These are phyloP conservation scores for Schizochytrium sp. DNA, from an alignment of 108 stramenopile genomes.

Conservation along the genomic window DNA sequence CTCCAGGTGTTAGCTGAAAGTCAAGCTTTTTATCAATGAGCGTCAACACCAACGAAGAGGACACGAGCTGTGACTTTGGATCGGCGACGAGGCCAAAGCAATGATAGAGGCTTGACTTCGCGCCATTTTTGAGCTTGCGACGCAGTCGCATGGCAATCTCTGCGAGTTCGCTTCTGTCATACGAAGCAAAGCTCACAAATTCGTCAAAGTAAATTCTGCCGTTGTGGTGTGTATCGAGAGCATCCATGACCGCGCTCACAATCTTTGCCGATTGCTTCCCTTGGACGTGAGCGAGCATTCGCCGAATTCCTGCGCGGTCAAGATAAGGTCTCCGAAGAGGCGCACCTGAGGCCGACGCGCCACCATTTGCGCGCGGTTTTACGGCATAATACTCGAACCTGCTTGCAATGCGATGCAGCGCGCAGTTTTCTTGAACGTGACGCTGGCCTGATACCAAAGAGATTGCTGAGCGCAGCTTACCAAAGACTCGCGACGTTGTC, in stretches of 20 bases:
- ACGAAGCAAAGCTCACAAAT: constrained; percentile 2
- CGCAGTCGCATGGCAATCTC: background rate
- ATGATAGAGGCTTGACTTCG: background rate
- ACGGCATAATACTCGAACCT: background rate
- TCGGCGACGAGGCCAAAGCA: background rate
- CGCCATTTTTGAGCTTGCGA: background rate
- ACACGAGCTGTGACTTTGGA: background rate
- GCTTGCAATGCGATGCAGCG: background rate
- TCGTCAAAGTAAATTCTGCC: background rate
- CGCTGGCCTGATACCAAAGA: too few species aligned
- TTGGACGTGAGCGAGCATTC: background rate
- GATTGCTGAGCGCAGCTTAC: too few species aligned
- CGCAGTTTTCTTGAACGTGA: background rate
- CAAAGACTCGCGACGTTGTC: too few species aligned
- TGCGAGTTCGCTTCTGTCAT: background rate
- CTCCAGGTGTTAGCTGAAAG: background rate
- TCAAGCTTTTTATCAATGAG: background rate
- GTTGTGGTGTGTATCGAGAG: background rate
- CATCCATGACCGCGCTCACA: background rate
- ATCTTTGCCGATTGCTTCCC: background rate
- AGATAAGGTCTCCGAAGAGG: background rate
- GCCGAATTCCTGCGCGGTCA: background rate
- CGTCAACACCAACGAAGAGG: background rate
- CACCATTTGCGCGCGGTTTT: background rate
- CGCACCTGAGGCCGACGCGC: background rate